These are phyloP conservation scores for Sporothrix luriei DNA, from an alignment of 2,329 filamentous ascomycete species.

Conservation along the genomic window DNA sequence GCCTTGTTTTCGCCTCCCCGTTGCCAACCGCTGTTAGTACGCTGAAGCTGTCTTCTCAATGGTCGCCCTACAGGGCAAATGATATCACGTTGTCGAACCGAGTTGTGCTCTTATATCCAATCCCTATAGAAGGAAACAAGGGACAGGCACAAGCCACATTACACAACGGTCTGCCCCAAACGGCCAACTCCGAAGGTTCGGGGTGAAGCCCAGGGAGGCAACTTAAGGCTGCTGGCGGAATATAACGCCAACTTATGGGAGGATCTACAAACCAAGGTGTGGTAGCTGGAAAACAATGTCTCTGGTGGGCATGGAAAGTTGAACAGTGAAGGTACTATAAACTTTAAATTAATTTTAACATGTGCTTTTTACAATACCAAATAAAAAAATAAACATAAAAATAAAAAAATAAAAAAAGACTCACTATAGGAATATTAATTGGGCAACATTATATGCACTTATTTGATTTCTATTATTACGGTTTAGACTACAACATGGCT, in stretches of 20 bases:
- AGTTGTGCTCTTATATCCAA: not conserved
- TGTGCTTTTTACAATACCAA: too few species aligned
- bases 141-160: not conserved
- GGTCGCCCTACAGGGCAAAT: conserved; percentile 35
- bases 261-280: too few species aligned
- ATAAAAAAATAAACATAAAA: too few species aligned
- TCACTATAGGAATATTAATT: too few species aligned
- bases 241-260: too few species aligned
- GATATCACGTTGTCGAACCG: not conserved
- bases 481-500: too few species aligned
- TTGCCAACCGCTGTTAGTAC: not conserved
- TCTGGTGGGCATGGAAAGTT: too few species aligned
- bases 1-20: conserved; percentile 22
- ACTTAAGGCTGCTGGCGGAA: conserved; percentile 15
- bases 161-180: conserved; percentile 7
- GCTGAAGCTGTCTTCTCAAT: conserved; percentile 19
- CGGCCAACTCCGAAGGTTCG: not conserved
- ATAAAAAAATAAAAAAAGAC: too few species aligned
- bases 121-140: not conserved
- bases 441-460: not conserved
- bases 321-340: too few species aligned
- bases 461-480: not conserved
- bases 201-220: conserved; percentile 12
- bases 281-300: too few species aligned
- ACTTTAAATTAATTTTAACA: too few species aligned